These are phyloP conservation scores for Priceomyces melissophilus DNA, from an alignment of 805 yeast genomes.

Conservation along the genomic window DNA sequence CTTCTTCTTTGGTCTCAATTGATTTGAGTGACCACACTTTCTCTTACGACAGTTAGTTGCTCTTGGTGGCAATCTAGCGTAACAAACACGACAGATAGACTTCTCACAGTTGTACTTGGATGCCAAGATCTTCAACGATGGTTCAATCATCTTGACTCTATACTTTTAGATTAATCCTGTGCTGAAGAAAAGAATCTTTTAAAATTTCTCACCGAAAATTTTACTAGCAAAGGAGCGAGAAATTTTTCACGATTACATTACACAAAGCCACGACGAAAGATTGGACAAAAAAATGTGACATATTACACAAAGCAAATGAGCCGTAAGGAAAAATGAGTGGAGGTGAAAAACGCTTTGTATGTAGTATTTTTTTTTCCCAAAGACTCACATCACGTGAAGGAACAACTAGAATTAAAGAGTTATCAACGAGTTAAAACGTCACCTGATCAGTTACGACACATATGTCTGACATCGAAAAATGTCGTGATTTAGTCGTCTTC, in stretches of 20 bases:
- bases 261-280: background rate
- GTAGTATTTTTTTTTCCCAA: too few relatives aligned
- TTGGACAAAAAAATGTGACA: too few relatives aligned
- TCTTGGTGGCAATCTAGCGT: conserved; percentile 99
- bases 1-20: conserved; percentile 99
- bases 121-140: conserved; percentile 98
- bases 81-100: conserved; percentile 98
- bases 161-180: conserved; percentile 1
- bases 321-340: too few relatives aligned
- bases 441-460: too few relatives aligned
- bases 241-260: conserved; percentile 1
- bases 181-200: too few relatives aligned
- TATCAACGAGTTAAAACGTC: too few relatives aligned
- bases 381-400: too few relatives aligned
- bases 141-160: conserved; percentile 75
- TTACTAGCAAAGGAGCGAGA: background rate
- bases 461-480: too few relatives aligned
- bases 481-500: too few relatives aligned
- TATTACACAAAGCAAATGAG: background rate
- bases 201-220: conserved; percentile 1
- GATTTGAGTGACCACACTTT: conserved; percentile 99
- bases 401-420: too few relatives aligned
- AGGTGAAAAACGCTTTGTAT: too few relatives aligned
- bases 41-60: conserved; percentile 99
- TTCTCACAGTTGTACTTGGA: conserved; percentile 99